Conservation (phyloP, 1,284 basidiomycete genomes). For the Cryptococcus sp. region DNA sequence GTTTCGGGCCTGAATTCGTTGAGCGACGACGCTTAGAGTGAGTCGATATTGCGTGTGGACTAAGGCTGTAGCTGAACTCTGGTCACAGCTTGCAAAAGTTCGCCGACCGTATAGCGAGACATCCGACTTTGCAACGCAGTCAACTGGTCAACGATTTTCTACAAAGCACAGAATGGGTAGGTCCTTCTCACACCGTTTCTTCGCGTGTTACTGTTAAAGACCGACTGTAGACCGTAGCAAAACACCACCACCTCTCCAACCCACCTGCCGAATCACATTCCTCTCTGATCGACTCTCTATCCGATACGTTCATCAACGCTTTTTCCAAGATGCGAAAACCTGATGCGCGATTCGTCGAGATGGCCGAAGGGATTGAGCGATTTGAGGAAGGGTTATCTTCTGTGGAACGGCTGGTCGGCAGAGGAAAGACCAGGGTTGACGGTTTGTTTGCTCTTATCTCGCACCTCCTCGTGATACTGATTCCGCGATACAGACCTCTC, state of each 20-base stretch:
- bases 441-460: conserved; percentile 64
- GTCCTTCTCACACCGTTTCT: conserved; percentile 31
- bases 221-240: conserved; percentile 74
- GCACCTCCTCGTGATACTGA: not conserved
- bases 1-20: conserved; percentile 96
- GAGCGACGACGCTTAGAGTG: conserved; percentile 87
- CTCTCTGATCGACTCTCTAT: conserved; percentile 89
- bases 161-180: conserved; percentile 96
- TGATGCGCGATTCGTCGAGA: conserved; percentile 88
- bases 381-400: conserved; percentile 86
- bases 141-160: conserved; percentile 88
- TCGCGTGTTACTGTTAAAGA: not conserved
- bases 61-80: conserved; percentile 9
- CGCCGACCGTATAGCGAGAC: conserved; percentile 82
- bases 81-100: conserved; percentile 80
- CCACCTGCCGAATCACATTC: conserved; percentile 77
- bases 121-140: conserved; percentile 92
- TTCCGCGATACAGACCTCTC: conserved; percentile 73
- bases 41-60: conserved; percentile 46
- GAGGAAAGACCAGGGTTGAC: conserved; percentile 73
- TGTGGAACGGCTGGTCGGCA: conserved; percentile 77
- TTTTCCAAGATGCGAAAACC: conserved; percentile 95
- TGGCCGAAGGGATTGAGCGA: conserved; percentile 88
- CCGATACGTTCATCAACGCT: conserved; percentile 86
- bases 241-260: conserved; percentile 89